Evolutionary conservation across 768 basidiomycete species (phyloP), one percentile per base, ranked within the genome.

Genomic region (Suillus subaureus): DNA sequence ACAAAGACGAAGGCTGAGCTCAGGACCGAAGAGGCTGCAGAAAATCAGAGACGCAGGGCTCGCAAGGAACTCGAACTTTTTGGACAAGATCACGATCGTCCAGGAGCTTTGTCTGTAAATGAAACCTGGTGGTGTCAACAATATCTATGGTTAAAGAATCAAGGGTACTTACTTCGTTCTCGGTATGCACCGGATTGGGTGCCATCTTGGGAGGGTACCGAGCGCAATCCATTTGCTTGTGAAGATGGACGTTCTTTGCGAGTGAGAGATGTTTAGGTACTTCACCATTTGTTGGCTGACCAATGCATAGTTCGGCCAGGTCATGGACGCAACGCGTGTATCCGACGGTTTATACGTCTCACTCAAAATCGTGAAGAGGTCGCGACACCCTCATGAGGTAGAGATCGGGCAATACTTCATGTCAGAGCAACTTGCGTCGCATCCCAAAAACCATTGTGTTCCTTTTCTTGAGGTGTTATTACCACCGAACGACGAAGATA

Each of bases 361-460:
- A 0, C 64, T 83, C 37, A 82, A 82, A 61, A 45, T 65, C 16
- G 35, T 78, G 2, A 9, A 55, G 6, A 35, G 13, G 3, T 49
- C 43, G 6, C 49, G 56, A 0, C 67, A 71, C 56, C 70, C 77
- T 21, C 15, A 72, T 1, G 82, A 83, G 52, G 61, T 74, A 16
- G 67, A 74, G 1, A 79, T 83, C 43, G 68, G 62, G 0, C 52
- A 67, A 72, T 73, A 67, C 9, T 72, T 71, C 62, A 68, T 67
- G 6, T 66, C 67, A 0, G 31, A 56, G 12, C 0, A 23, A 0
- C 54, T 71, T 1, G 61, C 15, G 0, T 45, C 0, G 1, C n/a
- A 39, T 7, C 64, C 65, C 40, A 64, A 26, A n/a, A 83, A 81
- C 33, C 79, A 82, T 62, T 80, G 79, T 28, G 71, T 79, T 2